Conservation (phyloP, 495 filamentous ascomycete genomes). For the Trichocladium antarcticum region DNA sequence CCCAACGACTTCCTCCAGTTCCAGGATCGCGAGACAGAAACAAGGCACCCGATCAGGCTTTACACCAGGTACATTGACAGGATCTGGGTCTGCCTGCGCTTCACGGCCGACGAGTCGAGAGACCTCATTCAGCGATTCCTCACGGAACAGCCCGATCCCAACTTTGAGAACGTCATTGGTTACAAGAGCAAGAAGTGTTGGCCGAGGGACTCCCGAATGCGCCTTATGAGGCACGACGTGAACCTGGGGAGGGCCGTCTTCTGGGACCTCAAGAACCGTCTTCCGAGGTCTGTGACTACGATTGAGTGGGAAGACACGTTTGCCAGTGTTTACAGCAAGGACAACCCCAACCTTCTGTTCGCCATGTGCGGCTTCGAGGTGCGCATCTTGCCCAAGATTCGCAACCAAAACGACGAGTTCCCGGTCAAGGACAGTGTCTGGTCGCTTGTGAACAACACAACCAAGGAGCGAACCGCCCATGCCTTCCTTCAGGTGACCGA, state of each 20-base stretch:
- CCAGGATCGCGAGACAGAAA: constrained; percentile 80
- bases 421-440: constrained; percentile 96
- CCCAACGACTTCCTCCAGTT: constrained; percentile 99
- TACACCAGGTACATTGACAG: constrained; percentile 97
- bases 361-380: constrained; percentile 99
- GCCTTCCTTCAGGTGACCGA: constrained; percentile 98
- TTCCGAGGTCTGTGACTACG: constrained; percentile 88
- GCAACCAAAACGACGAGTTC: constrained; percentile 93
- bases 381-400: constrained; percentile 87
- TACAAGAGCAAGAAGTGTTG: constrained; percentile 99
- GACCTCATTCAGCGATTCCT: constrained; percentile 97
- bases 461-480: constrained; percentile 93
- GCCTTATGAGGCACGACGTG: constrained; percentile 97
- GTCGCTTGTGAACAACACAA: constrained; percentile 91
- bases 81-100: constrained; percentile 97
- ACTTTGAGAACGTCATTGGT: constrained; percentile 98
- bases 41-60: constrained; percentile 84
- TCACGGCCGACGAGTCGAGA: constrained; percentile 83
- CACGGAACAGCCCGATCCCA: constrained; percentile 96
- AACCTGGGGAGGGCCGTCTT: constrained; percentile 97
- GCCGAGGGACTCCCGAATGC: constrained; percentile 95
- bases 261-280: constrained; percentile 96
- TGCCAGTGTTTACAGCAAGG: constrained; percentile 94
- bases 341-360: constrained; percentile 95
- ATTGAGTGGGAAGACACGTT: constrained; percentile 99